A percentile compares a stretch with the other conserved stretches of the same genome.
phyloP scores from a whole-genome alignment of 805 yeast genomes.

The Jamesozyma lodderae region DNA sequence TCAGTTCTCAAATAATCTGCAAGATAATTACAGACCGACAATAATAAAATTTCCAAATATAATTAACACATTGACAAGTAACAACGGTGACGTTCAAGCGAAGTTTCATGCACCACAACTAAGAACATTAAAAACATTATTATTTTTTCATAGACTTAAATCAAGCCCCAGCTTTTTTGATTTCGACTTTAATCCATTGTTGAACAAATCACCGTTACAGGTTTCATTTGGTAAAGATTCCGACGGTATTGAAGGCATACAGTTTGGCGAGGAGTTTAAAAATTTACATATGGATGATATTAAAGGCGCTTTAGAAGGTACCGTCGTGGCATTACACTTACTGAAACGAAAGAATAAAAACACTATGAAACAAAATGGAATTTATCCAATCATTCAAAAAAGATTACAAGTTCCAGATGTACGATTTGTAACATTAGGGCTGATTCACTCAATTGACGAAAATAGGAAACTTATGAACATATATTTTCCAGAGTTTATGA shows the following conservation, averaged over 20 bases:
- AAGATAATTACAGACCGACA: constrained; percentile 23
- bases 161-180: constrained; percentile 1
- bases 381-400: constrained; percentile 19
- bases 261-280: constrained; percentile 29
- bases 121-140: constrained; percentile 41
- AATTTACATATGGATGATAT: constrained; percentile 30
- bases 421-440: constrained; percentile 31
- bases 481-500: constrained; percentile 39
- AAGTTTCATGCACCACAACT: constrained; percentile 44
- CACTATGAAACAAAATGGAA: constrained; percentile 10
- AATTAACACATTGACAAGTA: neutral
- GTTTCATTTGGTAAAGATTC: constrained; percentile 29
- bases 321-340: constrained; percentile 29
- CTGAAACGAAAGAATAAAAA: neutral
- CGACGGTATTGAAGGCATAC: constrained; percentile 32
- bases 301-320: constrained; percentile 30
- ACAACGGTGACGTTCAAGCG: constrained; percentile 4
- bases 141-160: constrained; percentile 42
- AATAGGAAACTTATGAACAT: constrained; percentile 38
- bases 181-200: constrained; percentile 38
- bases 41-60: constrained; percentile 22
- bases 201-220: constrained; percentile 34
- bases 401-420: neutral
- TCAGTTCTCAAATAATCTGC: constrained; percentile 24
- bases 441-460: constrained; percentile 58